Evolutionary conservation across 176 grass and related monocot species (phyloP), one percentile per base, ranked within the genome.

Genomic region (Avena atlantica): DNA sequence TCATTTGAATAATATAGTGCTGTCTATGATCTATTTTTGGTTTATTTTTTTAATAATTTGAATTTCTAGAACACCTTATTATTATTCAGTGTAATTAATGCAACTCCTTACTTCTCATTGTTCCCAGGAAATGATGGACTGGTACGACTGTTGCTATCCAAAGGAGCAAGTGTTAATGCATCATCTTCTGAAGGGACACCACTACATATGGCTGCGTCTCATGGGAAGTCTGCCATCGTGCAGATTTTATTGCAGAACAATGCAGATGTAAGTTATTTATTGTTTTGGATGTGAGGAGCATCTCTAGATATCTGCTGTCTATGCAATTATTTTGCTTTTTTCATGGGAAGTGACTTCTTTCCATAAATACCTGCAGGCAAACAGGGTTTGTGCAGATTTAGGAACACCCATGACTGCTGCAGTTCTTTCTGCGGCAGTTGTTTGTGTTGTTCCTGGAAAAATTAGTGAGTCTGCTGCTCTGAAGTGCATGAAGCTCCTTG

Each of bases 161-260:
- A 77, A 74, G 81, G 81, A 81, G 89, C 86, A 40, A 83, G 29
- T 80, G 81, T 88, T 66, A 81, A 91, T 59, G 4, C 56, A 64
- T 20, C 52, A 62, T 84, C 61, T 81, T 74, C 25, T 84, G 53
- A 78, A 64, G 86, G 89, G 60, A 85, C 89, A 12, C 85, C 89
- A 21, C 76, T 88, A 20, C 57, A 79, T 73, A 56, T 88, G 47
- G 66, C 89, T 81, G 85, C 81, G 16, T 13, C 82, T 8, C 1
- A 45, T 53, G 89, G 89, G 68, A 83, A 58, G 17, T 19, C 20
- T 58, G 64, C 47, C 75, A 56, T 87, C 2, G 53, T 91, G 53
- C 42, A 85, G 76, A 59, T 84, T 85, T 88, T 91, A 49, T 76
- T 91, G 56, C 73, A 91, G 11, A 76, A 88, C 76, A 64, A 76